A percentile compares a stretch with the other conserved stretches of the same genome.
Conservation (phyloP, 2,329 filamentous ascomycete genomes). For the Colletotrichum melonis region DNA sequence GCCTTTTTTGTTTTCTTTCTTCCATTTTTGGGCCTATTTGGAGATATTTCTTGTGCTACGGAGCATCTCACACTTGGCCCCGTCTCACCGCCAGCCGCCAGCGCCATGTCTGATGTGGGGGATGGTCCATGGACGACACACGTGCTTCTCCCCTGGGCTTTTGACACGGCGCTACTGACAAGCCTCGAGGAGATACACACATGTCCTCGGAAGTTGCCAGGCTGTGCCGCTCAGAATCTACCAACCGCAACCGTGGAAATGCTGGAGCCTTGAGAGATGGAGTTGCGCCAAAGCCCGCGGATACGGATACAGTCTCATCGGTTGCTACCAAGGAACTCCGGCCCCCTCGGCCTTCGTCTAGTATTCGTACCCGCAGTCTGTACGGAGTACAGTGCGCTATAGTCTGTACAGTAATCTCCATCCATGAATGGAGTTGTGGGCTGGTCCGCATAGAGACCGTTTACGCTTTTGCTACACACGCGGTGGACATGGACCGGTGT, state of each 20-base stretch:
- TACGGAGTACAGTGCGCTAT: background rate
- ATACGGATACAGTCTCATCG: constrained; percentile 5
- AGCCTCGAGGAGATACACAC: background rate
- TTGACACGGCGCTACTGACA: background rate
- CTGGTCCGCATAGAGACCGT: background rate
- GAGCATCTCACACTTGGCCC: background rate
- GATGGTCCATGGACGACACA: background rate
- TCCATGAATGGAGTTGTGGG: background rate
- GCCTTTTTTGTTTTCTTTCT: background rate
- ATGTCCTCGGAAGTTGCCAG: constrained; percentile 20
- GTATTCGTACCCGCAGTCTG: background rate
- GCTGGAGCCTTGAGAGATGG: constrained; percentile 34
- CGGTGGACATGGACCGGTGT: too few relatives aligned
- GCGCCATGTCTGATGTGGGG: constrained; percentile 9
- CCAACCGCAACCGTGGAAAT: constrained; percentile 26
- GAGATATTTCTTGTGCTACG: background rate
- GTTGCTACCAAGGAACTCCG: constrained; percentile 4
- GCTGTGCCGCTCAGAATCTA: constrained; percentile 9
- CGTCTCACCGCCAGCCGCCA: background rate
- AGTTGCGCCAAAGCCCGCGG: constrained; percentile 22
- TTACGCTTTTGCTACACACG: background rate
- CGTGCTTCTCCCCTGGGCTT: constrained; percentile 14
- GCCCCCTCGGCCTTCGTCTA: background rate
- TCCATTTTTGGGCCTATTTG: background rate
- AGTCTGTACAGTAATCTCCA: background rate